Conservation (phyloP, 441 rosid species). For the Populus hybrid region DNA sequence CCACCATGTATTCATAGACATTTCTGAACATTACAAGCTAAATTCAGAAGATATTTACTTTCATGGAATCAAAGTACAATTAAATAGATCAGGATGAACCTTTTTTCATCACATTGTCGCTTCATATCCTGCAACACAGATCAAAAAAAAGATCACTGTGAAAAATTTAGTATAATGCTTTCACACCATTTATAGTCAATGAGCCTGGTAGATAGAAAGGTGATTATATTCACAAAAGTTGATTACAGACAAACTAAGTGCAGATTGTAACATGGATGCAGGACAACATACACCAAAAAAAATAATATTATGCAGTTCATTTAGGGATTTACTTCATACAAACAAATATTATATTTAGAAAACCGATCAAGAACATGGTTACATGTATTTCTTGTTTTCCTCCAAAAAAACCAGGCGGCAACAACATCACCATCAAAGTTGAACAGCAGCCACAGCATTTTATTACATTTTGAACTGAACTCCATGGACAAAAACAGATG, state of each 20-base stretch:
- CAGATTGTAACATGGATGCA: not conserved
- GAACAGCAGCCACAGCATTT: not conserved
- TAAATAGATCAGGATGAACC: slow-evolving; percentile 37
- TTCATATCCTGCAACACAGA: slow-evolving; percentile 85
- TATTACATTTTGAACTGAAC: not conserved
- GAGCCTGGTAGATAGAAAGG: not conserved
- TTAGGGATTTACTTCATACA: no score
- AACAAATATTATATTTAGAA: no score
- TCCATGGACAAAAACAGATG: not conserved
- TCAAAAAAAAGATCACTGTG: slow-evolving; percentile 21
- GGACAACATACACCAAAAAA: not conserved
- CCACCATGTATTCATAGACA: slow-evolving; percentile 70
- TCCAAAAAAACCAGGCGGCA: not conserved
- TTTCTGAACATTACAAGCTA: slow-evolving; percentile 49
- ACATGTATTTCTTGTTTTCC: not conserved
- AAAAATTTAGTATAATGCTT: slow-evolving; percentile 8
- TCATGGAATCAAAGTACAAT: slow-evolving; percentile 18
- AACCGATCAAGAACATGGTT: not conserved
- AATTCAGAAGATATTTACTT: slow-evolving; percentile 25
- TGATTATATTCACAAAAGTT: not conserved
- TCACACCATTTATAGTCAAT: not conserved
- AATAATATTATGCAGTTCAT: no score
- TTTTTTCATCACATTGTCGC: slow-evolving; percentile 94
- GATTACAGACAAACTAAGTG: not conserved
- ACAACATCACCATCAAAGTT: not conserved